Evolutionary conservation across 345 rosid genomes (phyloP).

Genomic region (Boechera divaricarpa): DNA sequence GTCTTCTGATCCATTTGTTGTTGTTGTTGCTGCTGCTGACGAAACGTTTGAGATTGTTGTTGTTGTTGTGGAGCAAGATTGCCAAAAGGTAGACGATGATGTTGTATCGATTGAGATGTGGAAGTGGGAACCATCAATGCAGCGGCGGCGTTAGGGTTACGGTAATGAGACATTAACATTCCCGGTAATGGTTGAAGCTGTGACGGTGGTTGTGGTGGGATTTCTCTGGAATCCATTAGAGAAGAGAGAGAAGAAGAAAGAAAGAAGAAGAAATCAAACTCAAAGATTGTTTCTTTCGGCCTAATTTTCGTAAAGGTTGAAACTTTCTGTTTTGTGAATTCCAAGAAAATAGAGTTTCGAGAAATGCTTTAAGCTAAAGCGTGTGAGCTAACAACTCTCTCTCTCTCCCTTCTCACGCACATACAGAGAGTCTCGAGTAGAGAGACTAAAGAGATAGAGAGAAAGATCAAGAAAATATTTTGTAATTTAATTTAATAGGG

Average conservation of each 20-base stretch:
- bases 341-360: slow-evolving; percentile 26
- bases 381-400: slow-evolving; percentile 35
- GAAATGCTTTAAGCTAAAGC: slow-evolving; percentile 13
- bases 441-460: slow-evolving; percentile 3
- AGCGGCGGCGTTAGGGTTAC: slow-evolving; percentile 42
- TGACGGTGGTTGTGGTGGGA: slow-evolving; percentile 43
- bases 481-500: not conserved
- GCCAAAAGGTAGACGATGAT: slow-evolving; percentile 29
- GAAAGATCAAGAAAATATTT: not conserved
- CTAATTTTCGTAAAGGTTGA: slow-evolving; percentile 25
- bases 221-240: slow-evolving; percentile 64
- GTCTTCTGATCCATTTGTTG: slow-evolving; percentile 44
- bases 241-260: not conserved
- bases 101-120: slow-evolving; percentile 30
- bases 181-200: slow-evolving; percentile 43
- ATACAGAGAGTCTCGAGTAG: slow-evolving; percentile 1
- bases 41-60: slow-evolving; percentile 41
- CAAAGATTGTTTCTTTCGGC: slow-evolving; percentile 44
- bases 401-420: slow-evolving; percentile 1
- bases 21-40: slow-evolving; percentile 28
- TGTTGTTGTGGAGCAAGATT: slow-evolving; percentile 21
- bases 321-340: slow-evolving; percentile 24
- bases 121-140: slow-evolving; percentile 41
- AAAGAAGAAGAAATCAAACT: slow-evolving; percentile 12
- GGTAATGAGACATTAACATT: slow-evolving; percentile 40